Evolutionary conservation across 768 basidiomycete species (phyloP), one percentile per base, ranked within the genome.

Genomic region (Mycena polygramma): DNA sequence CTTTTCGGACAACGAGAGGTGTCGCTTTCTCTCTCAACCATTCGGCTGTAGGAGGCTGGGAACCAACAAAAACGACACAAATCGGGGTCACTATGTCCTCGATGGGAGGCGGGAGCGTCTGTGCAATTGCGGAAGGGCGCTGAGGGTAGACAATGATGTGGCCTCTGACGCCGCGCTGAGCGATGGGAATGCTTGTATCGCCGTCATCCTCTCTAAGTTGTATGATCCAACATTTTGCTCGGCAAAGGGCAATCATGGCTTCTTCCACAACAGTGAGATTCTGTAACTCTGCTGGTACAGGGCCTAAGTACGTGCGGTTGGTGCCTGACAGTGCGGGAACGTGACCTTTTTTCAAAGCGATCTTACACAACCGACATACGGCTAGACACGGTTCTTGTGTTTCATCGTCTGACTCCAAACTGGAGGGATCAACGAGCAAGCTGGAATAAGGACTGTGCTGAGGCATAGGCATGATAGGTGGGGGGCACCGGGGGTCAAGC

Each of bases 141-240:
- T 77, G 76, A 4, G 78, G 78, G 52, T 76, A 76, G 0, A 77
- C 59, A 9, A 80, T 73, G n/a, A 79, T 70, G 63, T 78, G 76
- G 0, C 79, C 78, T 35, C 64, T 58, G 19, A 80, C 37, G 7
- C 75, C 78, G 2, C 74, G 60, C 54, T 80, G 74, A 10, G 61
- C 24, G n/a, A n/a, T 62, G 10, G 51, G 51, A 45, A 54, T 17
- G 0, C 13, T 4, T 54, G 46, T 60, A 7, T 45, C 35, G 6
- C 10, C n/a, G 2, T 60, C 45, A 6, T 64, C 62, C n/a, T 69
- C 63, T 3, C 51, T 4, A 2, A 69, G 46, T 51, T 64, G 60
- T 7, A 69, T 57, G 1, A 69, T 69, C 53, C 60, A 69, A 41
- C 54, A 48, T 30, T 73, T 76, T 0, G 75, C 72, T 15, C 73